phyloP scores from a whole-genome alignment of 768 basidiomycete genomes.

The Trametes gibbosa region DNA sequence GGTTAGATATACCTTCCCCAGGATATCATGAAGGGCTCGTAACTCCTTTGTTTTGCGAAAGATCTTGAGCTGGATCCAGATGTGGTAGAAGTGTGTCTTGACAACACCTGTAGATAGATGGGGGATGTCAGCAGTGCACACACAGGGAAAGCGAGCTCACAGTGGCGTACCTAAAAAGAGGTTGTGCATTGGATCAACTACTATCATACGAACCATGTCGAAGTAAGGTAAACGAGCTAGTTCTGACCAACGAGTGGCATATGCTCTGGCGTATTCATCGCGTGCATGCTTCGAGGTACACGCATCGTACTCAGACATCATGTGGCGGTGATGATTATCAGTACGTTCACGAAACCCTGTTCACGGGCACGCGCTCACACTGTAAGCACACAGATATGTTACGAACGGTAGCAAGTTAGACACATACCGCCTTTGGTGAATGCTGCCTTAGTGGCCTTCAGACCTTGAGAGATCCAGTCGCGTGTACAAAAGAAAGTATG shows the following conservation, averaged over 20 bases:
- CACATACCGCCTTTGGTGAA: conserved; percentile 24
- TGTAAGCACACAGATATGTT: background rate
- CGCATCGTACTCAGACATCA: conserved; percentile 10
- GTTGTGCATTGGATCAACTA: conserved; percentile 19
- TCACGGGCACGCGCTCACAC: background rate
- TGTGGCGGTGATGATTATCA: conserved; percentile 15
- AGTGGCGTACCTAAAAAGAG: conserved; percentile 8
- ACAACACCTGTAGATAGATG: background rate
- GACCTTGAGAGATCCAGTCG: conserved; percentile 33
- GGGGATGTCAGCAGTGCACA: background rate
- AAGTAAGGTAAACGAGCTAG: conserved; percentile 13
- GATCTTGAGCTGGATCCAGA: conserved; percentile 11
- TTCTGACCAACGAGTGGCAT: conserved; percentile 14
- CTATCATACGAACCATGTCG: conserved; percentile 9
- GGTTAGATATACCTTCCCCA: conserved; percentile 1
- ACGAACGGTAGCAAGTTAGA: background rate
- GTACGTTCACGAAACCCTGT: conserved; percentile 19
- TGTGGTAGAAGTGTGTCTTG: conserved; percentile 17
- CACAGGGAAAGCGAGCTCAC: background rate
- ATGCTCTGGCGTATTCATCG: conserved; percentile 1
- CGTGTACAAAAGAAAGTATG: conserved; percentile 35
- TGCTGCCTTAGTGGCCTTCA: conserved; percentile 22
- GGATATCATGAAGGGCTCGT: conserved; percentile 4
- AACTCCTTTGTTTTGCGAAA: conserved; percentile 14
- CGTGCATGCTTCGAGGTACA: background rate